Evolutionary conservation across 116 monocot genomes (phyloP), one percentile per base, ranked within the genome.

Genomic region (Papilionanthe hybrid): DNA sequence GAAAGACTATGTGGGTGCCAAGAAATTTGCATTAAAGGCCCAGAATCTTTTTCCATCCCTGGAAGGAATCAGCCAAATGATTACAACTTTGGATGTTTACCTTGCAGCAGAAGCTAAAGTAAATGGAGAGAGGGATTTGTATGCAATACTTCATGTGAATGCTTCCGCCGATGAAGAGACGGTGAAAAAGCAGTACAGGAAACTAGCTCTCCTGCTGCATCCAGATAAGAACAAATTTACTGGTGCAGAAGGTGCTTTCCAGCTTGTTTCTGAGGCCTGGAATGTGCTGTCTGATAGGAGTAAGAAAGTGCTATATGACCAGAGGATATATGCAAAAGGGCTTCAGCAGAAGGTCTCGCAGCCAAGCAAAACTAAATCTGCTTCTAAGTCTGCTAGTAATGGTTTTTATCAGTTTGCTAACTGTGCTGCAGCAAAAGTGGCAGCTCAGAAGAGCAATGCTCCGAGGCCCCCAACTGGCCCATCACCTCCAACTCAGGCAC

Each of bases 11-110:
- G 29, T 41, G 3, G 87, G 90, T 32, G 87, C 87, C 32, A 90
- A 79, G 77, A 87, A 87, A 44, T 87, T 87, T 77, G 90, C 90
- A 3, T 55, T 85, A n/a, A 90, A 90, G 79, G 90, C 90, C 42
- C 85, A 85, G 47, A 77, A 80, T 67, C 87, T 90, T 41, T 90
- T 85, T 66, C 83, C 87, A 11, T 11, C 78, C 3, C 83, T 90
- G 0, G 90, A 90, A 20, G 90, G 90, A 28, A 85, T 90, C 65
- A 81, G 72, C 60, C 87, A 90, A 58, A 80, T 90, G 85, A 81
- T 90, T 42, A 5, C 87, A 60, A 85, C 85, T 45, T 78, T 90
- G 12, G 85, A 90, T 77, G 83, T 87, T 55, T 77, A 87, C 75
- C 76, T 87, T 30, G 81, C 87, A 30, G 75, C 85, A 19, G 87